Percentiles rank a stretch among this genome's conserved stretches.
Evolutionary conservation across 2,329 filamentous ascomycete species (phyloP).

Genomic region (Aspergillus udagawae): DNA sequence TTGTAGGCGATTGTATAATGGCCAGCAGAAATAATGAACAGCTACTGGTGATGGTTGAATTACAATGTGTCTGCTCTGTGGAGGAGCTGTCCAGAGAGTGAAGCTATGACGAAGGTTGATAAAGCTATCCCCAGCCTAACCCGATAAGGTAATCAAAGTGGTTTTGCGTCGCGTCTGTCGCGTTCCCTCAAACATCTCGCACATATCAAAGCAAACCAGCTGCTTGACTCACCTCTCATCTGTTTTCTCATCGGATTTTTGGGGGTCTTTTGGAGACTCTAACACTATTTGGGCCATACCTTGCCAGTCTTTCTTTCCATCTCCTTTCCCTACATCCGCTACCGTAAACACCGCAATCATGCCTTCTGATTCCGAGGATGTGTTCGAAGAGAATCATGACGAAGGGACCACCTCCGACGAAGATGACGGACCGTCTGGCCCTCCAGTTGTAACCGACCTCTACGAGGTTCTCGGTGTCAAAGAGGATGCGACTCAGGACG

Average conservation of each 20-base stretch:
- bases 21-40: neutral
- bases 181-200: slow-evolving; percentile 9
- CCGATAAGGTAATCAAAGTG: slow-evolving; percentile 23
- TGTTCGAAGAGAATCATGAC: neutral
- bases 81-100: slow-evolving; percentile 1
- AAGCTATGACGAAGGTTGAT: neutral
- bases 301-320: neutral
- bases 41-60: slow-evolving; percentile 2
- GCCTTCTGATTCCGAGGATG: neutral
- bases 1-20: neutral
- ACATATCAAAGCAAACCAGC: slow-evolving; percentile 47
- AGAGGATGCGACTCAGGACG: slow-evolving; percentile 65
- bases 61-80: slow-evolving; percentile 10
- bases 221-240: neutral
- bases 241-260: neutral
- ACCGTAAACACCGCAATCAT: neutral
- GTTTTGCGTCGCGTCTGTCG: slow-evolving; percentile 23
- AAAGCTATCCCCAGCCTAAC: slow-evolving; percentile 1
- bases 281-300: neutral
- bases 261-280: neutral
- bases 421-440: slow-evolving; percentile 12
- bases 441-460: slow-evolving; percentile 46
- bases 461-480: slow-evolving; percentile 75
- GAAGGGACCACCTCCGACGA: neutral
- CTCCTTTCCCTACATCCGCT: neutral